These are phyloP conservation scores for Fusarium multiceps DNA, from an alignment of 2,329 filamentous ascomycete genomes.

Conservation along the genomic window DNA sequence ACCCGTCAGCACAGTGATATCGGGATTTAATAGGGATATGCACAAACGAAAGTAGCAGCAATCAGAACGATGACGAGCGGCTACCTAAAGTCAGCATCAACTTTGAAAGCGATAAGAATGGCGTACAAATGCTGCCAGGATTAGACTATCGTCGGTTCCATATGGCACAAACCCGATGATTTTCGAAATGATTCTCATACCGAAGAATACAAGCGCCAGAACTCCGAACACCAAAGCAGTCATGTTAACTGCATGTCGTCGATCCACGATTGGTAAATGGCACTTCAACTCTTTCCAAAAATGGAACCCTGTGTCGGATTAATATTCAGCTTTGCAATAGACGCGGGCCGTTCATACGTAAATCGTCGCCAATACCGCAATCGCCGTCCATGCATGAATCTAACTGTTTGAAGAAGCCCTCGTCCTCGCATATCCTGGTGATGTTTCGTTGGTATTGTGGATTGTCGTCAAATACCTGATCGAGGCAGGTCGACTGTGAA, in stretches of 20 bases:
- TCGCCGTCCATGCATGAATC: background rate
- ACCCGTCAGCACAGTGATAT: background rate
- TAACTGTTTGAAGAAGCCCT: background rate
- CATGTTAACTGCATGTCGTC: background rate
- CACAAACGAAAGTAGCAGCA: background rate
- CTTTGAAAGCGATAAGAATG: fast-evolving
- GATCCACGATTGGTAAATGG: background rate
- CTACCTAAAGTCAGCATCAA: too few species aligned
- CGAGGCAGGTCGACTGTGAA: background rate
- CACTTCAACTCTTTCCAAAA: background rate
- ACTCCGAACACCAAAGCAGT: background rate
- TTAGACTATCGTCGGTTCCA: slow-evolving; percentile 6
- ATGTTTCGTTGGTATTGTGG: background rate
- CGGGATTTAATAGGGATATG: fast-evolving
- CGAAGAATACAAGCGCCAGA: background rate
- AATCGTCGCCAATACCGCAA: background rate
- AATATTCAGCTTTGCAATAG: fast-evolving
- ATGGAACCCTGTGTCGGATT: background rate
- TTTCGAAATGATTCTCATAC: background rate
- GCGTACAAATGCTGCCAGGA: background rate
- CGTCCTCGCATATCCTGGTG: background rate
- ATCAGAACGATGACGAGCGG: background rate
- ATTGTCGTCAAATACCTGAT: background rate
- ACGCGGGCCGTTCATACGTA: background rate
- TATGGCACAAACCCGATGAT: background rate